phyloP scores from a whole-genome alignment of 1,139 yeast species.

The Meyerozyma elateridarum region DNA sequence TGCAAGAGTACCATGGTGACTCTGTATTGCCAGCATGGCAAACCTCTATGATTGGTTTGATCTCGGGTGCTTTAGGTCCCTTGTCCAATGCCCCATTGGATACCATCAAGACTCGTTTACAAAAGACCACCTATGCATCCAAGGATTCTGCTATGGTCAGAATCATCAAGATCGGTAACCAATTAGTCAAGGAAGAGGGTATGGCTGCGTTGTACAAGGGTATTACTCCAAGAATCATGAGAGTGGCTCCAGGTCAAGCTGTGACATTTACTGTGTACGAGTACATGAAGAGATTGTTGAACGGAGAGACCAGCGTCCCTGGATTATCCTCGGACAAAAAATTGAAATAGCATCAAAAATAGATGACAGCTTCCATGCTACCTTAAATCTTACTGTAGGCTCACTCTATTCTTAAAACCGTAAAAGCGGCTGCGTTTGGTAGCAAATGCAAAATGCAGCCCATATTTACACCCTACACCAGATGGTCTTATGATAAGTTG shows the following conservation, averaged over 20 bases:
- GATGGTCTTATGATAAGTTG: conserved; percentile 5
- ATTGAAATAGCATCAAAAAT: conserved; percentile 14
- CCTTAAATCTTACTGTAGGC: too few relatives aligned
- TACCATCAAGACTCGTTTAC: conserved; percentile 95
- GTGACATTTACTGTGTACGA: conserved; percentile 97
- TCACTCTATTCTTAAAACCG: too few relatives aligned
- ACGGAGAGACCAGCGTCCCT: conserved; percentile 25
- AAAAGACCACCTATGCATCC: conserved; percentile 73
- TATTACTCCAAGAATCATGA: conserved; percentile 97
- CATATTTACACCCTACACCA: conserved; percentile 4
- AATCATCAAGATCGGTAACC: conserved; percentile 75
- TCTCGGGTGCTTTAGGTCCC: conserved; percentile 97
- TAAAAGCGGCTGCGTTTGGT: too few relatives aligned
- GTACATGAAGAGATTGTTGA: conserved; percentile 69
- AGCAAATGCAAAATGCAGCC: conserved; percentile 1
- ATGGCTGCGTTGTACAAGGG: conserved; percentile 86
- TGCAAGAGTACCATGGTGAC: conserved; percentile 61
- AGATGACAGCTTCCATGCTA: not conserved
- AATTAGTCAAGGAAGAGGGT: conserved; percentile 86
- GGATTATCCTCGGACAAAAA: conserved; percentile 18
- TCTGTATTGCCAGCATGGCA: conserved; percentile 86
- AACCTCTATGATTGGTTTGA: conserved; percentile 84
- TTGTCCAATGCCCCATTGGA: conserved; percentile 96
- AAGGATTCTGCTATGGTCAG: conserved; percentile 72
- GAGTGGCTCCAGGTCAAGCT: conserved; percentile 99